phyloP scores from a whole-genome alignment of 495 filamentous ascomycete species.

The Aspergillus sparsus region DNA sequence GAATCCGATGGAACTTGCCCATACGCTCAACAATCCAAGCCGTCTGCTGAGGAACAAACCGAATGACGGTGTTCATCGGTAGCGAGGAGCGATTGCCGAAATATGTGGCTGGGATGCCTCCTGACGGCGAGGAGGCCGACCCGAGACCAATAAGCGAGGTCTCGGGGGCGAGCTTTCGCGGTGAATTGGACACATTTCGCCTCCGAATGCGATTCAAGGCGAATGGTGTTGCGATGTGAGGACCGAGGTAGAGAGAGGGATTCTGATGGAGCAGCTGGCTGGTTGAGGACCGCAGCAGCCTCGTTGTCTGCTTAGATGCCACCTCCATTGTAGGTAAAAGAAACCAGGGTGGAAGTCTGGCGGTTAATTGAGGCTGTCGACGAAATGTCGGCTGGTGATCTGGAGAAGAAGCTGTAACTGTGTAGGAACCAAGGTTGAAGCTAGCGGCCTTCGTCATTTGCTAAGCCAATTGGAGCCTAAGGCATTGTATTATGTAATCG shows the following conservation, averaged over 20 bases:
- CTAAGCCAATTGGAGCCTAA: constrained; percentile 27
- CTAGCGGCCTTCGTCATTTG: constrained; percentile 24
- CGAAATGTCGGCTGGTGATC: constrained; percentile 1
- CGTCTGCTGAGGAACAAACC: constrained; percentile 97
- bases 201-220: constrained; percentile 32
- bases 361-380: constrained; percentile 8
- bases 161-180: constrained; percentile 38
- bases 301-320: constrained; percentile 40
- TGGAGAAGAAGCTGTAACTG: constrained; percentile 20
- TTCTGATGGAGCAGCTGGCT: constrained; percentile 14
- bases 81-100: constrained; percentile 65
- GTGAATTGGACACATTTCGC: constrained; percentile 39
- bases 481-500: constrained; percentile 23
- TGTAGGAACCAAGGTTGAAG: constrained; percentile 15
- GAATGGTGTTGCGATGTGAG: constrained; percentile 24
- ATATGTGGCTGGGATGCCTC: constrained; percentile 40
- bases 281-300: constrained; percentile 37
- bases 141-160: constrained; percentile 31
- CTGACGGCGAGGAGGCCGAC: constrained; percentile 22
- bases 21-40: constrained; percentile 99
- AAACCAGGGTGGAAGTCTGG: background rate
- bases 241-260: constrained; percentile 14
- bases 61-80: constrained; percentile 91
- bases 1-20: constrained; percentile 91
- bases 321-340: constrained; percentile 41